Evolutionary conservation across 306 rosid genomes (phyloP).

Genomic region (Malus sieversii): DNA sequence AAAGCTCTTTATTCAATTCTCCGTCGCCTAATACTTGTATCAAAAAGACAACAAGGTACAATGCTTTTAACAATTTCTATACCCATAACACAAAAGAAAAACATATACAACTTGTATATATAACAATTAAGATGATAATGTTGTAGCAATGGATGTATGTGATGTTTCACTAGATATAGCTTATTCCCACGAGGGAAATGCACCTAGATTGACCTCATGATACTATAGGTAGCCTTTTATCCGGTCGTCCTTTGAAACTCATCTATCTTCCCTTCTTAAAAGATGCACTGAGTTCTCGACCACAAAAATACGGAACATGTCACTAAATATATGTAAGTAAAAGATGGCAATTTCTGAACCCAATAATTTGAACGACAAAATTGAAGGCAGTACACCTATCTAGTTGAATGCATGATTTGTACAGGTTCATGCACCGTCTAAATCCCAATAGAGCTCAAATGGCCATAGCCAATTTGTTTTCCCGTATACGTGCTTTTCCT

Average conservation of each 20-base stretch:
- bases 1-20: too few relatives aligned
- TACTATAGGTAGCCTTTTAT: neutral
- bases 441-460: neutral
- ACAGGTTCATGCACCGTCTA: constrained; percentile 24
- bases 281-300: neutral
- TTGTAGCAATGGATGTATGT: neutral
- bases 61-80: too few relatives aligned
- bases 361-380: neutral
- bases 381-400: neutral
- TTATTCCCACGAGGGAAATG: neutral
- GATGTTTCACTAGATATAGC: neutral
- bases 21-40: too few relatives aligned
- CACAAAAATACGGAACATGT: neutral
- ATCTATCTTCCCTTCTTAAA: neutral
- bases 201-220: neutral
- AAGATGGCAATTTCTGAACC: neutral
- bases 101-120: neutral
- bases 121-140: neutral
- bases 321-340: neutral
- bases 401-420: constrained; percentile 1
- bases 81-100: neutral
- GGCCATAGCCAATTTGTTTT: neutral
- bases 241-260: neutral
- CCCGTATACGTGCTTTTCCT: too few relatives aligned
- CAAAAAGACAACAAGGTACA: neutral